Evolutionary conservation across 2,329 filamentous ascomycete species (phyloP).

Genomic region (Xylaria hypoxylon): DNA sequence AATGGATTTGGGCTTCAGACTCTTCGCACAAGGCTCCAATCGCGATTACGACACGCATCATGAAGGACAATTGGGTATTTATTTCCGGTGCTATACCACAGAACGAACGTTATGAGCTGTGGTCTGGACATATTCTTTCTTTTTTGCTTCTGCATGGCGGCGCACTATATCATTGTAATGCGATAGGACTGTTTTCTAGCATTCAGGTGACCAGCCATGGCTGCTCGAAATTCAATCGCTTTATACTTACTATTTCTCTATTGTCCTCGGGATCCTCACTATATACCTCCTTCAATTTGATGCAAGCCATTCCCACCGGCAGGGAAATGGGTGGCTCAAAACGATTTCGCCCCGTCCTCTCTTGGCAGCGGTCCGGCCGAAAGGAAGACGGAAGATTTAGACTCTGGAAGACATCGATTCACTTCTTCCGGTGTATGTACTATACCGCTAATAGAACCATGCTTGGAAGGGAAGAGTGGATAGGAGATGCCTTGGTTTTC

Average conservation of each 20-base stretch:
- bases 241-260: slow-evolving; percentile 28
- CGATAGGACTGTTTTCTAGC: slow-evolving; percentile 34
- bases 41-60: slow-evolving; percentile 40
- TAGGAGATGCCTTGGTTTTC: slow-evolving; percentile 32
- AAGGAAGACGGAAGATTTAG: slow-evolving; percentile 7
- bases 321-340: slow-evolving; percentile 15
- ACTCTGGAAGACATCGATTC: slow-evolving; percentile 35
- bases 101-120: slow-evolving; percentile 37
- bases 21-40: slow-evolving; percentile 27
- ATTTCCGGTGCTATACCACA: slow-evolving; percentile 41
- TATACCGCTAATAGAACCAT: slow-evolving; percentile 39
- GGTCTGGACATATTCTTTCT: slow-evolving; percentile 33
- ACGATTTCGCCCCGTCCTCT: background rate
- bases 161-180: slow-evolving; percentile 41
- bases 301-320: slow-evolving; percentile 9
- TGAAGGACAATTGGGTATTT: slow-evolving; percentile 46
- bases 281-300: slow-evolving; percentile 39
- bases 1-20: background rate
- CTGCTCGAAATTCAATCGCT: slow-evolving; percentile 26
- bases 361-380: background rate
- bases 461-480: slow-evolving; percentile 31
- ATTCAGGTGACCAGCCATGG: slow-evolving; percentile 36
- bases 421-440: slow-evolving; percentile 44
- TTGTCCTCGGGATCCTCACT: slow-evolving; percentile 32
- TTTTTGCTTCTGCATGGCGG: slow-evolving; percentile 41